Evolutionary conservation across 371 early-diverging fungal genomes (phyloP).

Genomic region (Saksenaea vasiformis): DNA sequence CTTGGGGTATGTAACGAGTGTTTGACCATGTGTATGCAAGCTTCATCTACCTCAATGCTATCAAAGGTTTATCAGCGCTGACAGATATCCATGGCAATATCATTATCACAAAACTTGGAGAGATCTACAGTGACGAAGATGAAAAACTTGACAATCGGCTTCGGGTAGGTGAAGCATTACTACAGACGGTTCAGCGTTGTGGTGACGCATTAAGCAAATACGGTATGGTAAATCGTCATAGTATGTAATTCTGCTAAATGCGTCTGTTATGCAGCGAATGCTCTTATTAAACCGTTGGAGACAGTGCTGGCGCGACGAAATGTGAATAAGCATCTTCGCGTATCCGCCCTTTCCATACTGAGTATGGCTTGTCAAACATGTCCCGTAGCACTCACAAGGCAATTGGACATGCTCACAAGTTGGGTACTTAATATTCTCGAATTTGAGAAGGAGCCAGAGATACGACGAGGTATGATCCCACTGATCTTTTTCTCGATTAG

Average conservation of each 20-base stretch:
- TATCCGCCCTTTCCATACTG: slow-evolving; percentile 76
- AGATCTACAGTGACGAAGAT: slow-evolving; percentile 60
- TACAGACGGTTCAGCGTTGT: slow-evolving; percentile 81
- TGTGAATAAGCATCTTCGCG: slow-evolving; percentile 41
- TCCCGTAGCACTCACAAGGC: slow-evolving; percentile 68
- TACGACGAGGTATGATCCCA: slow-evolving; percentile 60
- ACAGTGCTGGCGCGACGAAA: slow-evolving; percentile 55
- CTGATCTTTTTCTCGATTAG: neutral
- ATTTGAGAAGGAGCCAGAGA: slow-evolving; percentile 60
- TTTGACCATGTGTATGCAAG: slow-evolving; percentile 29
- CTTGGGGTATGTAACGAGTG: neutral
- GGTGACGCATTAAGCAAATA: slow-evolving; percentile 82
- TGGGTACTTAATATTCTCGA: slow-evolving; percentile 71
- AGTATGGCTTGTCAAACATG: slow-evolving; percentile 74
- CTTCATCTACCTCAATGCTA: slow-evolving; percentile 87
- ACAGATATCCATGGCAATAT: slow-evolving; percentile 77
- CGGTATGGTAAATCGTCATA: slow-evolving; percentile 29
- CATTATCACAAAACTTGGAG: slow-evolving; percentile 66
- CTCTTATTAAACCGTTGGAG: slow-evolving; percentile 69
- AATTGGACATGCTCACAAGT: slow-evolving; percentile 64
- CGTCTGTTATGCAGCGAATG: slow-evolving; percentile 41
- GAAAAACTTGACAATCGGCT: slow-evolving; percentile 73
- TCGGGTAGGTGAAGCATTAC: slow-evolving; percentile 86
- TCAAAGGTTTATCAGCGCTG: slow-evolving; percentile 80
- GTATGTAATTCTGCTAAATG: neutral